Percentiles rank a stretch among this genome's conserved stretches.
Evolutionary conservation across 306 rosid species (phyloP).

Genomic region (Quercus cerris): DNA sequence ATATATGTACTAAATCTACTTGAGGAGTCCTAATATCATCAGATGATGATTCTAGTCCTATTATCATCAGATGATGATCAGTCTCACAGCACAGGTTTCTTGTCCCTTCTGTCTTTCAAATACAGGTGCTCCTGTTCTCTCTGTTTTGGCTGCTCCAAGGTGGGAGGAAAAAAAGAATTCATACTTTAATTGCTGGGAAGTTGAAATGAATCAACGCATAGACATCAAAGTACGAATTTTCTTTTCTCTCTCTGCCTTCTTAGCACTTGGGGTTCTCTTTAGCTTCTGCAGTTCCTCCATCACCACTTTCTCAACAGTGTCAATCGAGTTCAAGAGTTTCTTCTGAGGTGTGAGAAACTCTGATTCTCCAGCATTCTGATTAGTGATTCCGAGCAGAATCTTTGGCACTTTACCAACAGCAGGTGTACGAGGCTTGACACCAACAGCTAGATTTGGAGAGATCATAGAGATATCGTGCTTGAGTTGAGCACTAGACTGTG

Average conservation of each 20-base stretch:
- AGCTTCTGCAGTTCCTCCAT: constrained; percentile 64
- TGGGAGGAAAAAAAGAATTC: too few species aligned
- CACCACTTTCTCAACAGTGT: constrained; percentile 60
- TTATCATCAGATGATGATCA: constrained; percentile 52
- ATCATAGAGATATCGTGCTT: constrained; percentile 4
- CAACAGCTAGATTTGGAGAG: constrained; percentile 24
- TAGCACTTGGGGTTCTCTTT: constrained; percentile 63
- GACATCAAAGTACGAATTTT: constrained; percentile 73
- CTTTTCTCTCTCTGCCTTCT: constrained; percentile 71
- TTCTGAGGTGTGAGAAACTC: constrained; percentile 66
- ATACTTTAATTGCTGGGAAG: background rate
- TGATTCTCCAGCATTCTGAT: constrained; percentile 33
- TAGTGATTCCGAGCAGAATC: constrained; percentile 41
- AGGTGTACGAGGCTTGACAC: constrained; percentile 7
- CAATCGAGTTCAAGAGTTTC: constrained; percentile 68
- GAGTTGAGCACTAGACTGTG: background rate
- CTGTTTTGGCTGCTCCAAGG: background rate
- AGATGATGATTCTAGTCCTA: constrained; percentile 33
- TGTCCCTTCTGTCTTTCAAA: background rate
- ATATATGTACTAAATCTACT: constrained; percentile 1
- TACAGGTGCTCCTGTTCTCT: background rate
- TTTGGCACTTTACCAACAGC: constrained; percentile 37
- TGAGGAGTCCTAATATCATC: constrained; percentile 34
- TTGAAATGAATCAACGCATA: constrained; percentile 54
- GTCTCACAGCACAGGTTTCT: background rate